phyloP scores from a whole-genome alignment of 2,329 filamentous ascomycete genomes.

The Fusarium sp. region DNA sequence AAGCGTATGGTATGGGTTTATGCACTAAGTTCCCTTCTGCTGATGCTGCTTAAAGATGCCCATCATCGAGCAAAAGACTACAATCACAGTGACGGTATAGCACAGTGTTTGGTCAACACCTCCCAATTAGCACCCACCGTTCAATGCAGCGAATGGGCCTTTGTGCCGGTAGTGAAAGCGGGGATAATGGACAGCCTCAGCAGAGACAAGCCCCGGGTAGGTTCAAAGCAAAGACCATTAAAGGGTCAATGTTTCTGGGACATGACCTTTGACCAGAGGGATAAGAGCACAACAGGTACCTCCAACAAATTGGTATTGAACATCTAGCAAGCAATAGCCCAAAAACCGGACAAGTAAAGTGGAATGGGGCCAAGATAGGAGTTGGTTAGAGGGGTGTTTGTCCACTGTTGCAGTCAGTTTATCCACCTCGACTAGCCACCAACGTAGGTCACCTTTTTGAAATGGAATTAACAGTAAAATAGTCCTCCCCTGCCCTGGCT shows the following conservation, averaged over 20 bases:
- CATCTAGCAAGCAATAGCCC: slow-evolving; percentile 8
- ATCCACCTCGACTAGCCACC: slow-evolving; percentile 25
- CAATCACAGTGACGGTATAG: slow-evolving; percentile 27
- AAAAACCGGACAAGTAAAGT: slow-evolving; percentile 1
- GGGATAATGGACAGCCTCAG: slow-evolving; percentile 19
- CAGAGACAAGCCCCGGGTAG: slow-evolving; percentile 16
- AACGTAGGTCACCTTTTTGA: slow-evolving; percentile 21
- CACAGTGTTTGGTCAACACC: slow-evolving; percentile 28
- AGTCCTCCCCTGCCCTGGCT: slow-evolving; percentile 30
- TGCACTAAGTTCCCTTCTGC: not conserved
- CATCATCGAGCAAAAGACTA: not conserved
- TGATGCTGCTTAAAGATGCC: not conserved
- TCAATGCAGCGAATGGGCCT: slow-evolving; percentile 22
- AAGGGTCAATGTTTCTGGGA: slow-evolving; percentile 27
- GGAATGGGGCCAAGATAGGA: slow-evolving; percentile 22
- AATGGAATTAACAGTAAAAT: slow-evolving; percentile 26
- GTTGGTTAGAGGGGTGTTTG: not conserved
- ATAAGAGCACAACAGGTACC: slow-evolving; percentile 13
- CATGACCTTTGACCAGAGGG: slow-evolving; percentile 10
- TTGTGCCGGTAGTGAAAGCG: slow-evolving; percentile 32
- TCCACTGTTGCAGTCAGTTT: not conserved
- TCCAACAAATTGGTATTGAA: not conserved
- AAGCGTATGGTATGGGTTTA: not conserved
- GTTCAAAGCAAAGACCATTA: slow-evolving; percentile 15
- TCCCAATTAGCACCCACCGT: slow-evolving; percentile 22